These are phyloP conservation scores for Termitomyces sp. DNA, from an alignment of 768 basidiomycete species.

Conservation along the genomic window DNA sequence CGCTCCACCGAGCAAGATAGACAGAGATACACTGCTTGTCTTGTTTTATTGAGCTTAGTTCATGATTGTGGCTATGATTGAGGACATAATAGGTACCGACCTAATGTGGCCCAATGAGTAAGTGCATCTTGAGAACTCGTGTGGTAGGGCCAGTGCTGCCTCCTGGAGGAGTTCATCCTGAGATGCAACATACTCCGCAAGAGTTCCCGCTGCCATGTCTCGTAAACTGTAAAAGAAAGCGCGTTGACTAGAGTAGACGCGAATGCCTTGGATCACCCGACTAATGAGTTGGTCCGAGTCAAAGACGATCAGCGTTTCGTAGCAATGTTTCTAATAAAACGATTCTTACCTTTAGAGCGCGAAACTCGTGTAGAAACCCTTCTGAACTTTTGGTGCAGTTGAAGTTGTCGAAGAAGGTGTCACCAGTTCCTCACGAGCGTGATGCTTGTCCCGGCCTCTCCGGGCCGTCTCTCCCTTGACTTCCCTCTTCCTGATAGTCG, in stretches of 20 bases:
- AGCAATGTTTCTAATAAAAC: neutral
- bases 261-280: neutral
- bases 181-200: conserved; percentile 39
- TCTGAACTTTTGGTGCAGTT: neutral
- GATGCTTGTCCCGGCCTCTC: neutral
- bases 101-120: conserved; percentile 52
- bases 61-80: neutral
- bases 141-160: conserved; percentile 53
- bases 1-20: conserved; percentile 60
- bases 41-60: conserved; percentile 18
- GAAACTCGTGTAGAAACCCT: neutral
- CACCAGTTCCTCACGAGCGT: neutral
- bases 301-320: neutral
- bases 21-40: conserved; percentile 82
- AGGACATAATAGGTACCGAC: conserved; percentile 17
- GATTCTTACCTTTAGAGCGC: neutral
- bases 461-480: neutral
- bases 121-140: conserved; percentile 63
- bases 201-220: conserved; percentile 20
- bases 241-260: neutral
- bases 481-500: neutral
- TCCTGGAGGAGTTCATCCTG: conserved; percentile 46
- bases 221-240: neutral
- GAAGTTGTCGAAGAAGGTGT: neutral
- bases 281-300: neutral